phyloP scores from a whole-genome alignment of 139 green algal genomes.

The Chlamydomonas sphaeroides region DNA sequence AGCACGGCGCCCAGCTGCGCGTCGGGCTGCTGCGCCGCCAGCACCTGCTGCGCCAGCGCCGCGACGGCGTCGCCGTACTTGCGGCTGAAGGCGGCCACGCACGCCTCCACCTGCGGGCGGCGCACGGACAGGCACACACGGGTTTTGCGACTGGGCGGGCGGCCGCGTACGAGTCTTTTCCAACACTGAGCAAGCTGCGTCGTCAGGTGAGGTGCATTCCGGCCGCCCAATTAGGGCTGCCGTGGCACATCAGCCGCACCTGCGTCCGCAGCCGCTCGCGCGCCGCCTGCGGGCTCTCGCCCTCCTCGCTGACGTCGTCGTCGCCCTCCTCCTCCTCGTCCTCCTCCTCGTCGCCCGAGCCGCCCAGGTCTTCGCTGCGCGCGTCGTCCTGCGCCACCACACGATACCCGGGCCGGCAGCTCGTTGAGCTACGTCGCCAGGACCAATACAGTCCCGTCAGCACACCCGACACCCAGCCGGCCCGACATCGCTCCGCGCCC shows the following conservation, averaged over 20 bases:
- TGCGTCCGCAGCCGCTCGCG: slow-evolving; percentile 12
- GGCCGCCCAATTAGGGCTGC: no score
- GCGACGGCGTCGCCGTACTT: slow-evolving; percentile 39
- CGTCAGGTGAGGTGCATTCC: no score
- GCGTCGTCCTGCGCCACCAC: background rate
- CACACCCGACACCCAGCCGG: no score
- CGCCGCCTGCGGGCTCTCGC: background rate
- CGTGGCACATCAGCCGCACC: no score
- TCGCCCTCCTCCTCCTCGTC: slow-evolving; percentile 18
- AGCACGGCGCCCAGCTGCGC: slow-evolving; percentile 8
- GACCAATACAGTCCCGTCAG: no score
- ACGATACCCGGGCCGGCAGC: no score
- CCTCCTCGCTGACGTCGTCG: background rate
- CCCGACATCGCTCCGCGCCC: no score
- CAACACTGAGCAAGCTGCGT: no score
- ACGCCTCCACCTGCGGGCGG: slow-evolving; percentile 6
- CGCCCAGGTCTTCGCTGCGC: background rate
- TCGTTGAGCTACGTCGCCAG: no score
- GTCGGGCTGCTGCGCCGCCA: slow-evolving; percentile 13
- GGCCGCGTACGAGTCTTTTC: background rate
- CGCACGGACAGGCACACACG: no score
- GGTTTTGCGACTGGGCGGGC: no score
- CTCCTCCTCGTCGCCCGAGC: background rate
- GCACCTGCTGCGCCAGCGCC: slow-evolving; percentile 26
- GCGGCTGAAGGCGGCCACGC: slow-evolving; percentile 25